Evolutionary conservation across 768 basidiomycete species (phyloP).

Genomic region (Leccinum ochraceum): DNA sequence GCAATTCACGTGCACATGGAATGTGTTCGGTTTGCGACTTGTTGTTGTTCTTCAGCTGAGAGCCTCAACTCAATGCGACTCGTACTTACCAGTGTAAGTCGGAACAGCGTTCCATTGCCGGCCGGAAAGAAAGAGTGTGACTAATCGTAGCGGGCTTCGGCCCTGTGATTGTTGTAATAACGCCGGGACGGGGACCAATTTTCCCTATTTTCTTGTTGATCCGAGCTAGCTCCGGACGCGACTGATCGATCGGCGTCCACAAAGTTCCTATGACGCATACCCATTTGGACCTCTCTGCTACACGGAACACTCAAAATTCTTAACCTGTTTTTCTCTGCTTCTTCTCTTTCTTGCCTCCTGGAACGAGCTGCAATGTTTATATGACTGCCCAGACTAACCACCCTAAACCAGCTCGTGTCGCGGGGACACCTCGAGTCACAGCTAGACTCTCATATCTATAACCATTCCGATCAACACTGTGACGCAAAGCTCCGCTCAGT

Average conservation of each 20-base stretch:
- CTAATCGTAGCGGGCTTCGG: no score
- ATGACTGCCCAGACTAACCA: background rate
- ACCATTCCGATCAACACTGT: background rate
- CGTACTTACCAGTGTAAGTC: no score
- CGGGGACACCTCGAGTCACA: background rate
- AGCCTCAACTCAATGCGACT: no score
- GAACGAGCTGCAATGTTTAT: background rate
- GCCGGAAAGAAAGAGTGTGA: no score
- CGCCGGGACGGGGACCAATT: background rate
- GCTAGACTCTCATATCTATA: background rate
- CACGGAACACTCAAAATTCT: background rate
- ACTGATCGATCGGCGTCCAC: background rate
- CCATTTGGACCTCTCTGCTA: background rate
- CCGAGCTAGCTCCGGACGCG: background rate
- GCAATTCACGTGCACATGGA: no score
- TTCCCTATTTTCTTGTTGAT: background rate
- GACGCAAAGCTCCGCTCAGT: background rate
- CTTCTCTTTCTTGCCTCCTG: background rate
- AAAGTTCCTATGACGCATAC: background rate
- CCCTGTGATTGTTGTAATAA: background rate
- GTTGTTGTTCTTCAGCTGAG: no score
- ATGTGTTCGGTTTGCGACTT: no score
- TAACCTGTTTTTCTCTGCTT: background rate
- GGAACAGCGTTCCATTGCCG: no score
- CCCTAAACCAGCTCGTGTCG: background rate